These are phyloP conservation scores for Nothophaeocryptopus gaeumannii DNA, from an alignment of 2,329 filamentous ascomycete genomes.

Conservation along the genomic window DNA sequence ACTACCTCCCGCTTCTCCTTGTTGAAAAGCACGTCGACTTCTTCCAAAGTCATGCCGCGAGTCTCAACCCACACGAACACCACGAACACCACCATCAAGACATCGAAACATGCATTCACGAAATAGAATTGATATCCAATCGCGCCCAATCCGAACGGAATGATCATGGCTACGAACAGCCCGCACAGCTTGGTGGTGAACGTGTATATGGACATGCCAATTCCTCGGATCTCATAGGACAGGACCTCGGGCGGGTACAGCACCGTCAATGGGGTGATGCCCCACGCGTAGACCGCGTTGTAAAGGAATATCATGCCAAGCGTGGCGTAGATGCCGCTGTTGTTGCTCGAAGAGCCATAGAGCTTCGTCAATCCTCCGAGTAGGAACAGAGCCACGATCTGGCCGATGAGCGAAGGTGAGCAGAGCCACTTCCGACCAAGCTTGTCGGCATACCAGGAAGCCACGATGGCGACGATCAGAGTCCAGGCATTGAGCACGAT, in stretches of 20 bases:
- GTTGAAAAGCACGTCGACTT: slow-evolving; percentile 36
- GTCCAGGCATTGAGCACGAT: slow-evolving; percentile 1
- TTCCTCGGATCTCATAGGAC: slow-evolving; percentile 3
- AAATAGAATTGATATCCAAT: slow-evolving; percentile 6
- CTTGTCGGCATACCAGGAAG: slow-evolving; percentile 6
- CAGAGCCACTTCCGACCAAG: slow-evolving; percentile 1
- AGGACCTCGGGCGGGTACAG: slow-evolving; percentile 4
- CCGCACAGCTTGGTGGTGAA: slow-evolving; percentile 5
- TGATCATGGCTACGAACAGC: slow-evolving; percentile 5
- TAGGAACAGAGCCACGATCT: neutral
- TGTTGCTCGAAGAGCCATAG: slow-evolving; percentile 1
- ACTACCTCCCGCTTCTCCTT: slow-evolving; percentile 8
- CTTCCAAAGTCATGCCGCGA: slow-evolving; percentile 36
- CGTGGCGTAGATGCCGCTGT: slow-evolving; percentile 3
- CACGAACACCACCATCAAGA: slow-evolving; percentile 1
- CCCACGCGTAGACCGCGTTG: slow-evolving; percentile 1
- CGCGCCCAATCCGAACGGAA: neutral
- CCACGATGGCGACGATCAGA: neutral
- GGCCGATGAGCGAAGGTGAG: neutral
- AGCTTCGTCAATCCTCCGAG: slow-evolving; percentile 3
- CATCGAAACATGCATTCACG: slow-evolving; percentile 5
- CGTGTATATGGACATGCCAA: slow-evolving; percentile 3
- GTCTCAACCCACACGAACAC: slow-evolving; percentile 22
- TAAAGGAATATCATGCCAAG: slow-evolving; percentile 5
- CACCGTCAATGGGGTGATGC: slow-evolving; percentile 2